phyloP scores from a whole-genome alignment of 2,329 filamentous ascomycete genomes.

The Metarhizium album region DNA sequence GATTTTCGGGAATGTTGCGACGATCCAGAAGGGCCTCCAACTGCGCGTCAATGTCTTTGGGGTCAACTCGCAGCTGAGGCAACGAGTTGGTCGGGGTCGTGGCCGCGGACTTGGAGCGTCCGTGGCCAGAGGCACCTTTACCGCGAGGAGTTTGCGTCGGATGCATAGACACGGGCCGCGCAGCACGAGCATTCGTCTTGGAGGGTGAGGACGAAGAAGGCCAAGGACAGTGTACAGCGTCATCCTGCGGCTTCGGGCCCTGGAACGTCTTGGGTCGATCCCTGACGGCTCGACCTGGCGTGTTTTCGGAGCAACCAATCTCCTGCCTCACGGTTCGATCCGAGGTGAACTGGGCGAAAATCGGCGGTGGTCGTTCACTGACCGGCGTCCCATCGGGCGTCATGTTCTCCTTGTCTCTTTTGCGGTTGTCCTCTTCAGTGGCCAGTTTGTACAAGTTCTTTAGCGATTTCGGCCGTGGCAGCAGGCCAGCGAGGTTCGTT shows the following conservation, averaged over 20 bases:
- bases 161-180: slow-evolving; percentile 26
- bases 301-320: not conserved
- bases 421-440: slow-evolving; percentile 39
- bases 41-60: slow-evolving; percentile 45
- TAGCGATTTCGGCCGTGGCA: slow-evolving; percentile 64
- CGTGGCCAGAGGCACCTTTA: slow-evolving; percentile 26
- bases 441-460: slow-evolving; percentile 51
- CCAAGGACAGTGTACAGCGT: slow-evolving; percentile 12
- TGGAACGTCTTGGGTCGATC: slow-evolving; percentile 43
- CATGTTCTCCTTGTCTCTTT: slow-evolving; percentile 73
- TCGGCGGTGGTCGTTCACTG: slow-evolving; percentile 46
- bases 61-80: slow-evolving; percentile 42
- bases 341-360: slow-evolving; percentile 63
- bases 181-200: slow-evolving; percentile 12
- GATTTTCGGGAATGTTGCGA: slow-evolving; percentile 86
- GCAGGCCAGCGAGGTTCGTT: slow-evolving; percentile 67
- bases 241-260: slow-evolving; percentile 13
- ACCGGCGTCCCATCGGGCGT: slow-evolving; percentile 36
- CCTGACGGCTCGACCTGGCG: slow-evolving; percentile 18
- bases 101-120: slow-evolving; percentile 25
- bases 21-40: slow-evolving; percentile 63
- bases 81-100: slow-evolving; percentile 17
- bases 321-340: slow-evolving; percentile 10
- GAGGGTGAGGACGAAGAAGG: slow-evolving; percentile 14
- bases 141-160: slow-evolving; percentile 26